Evolutionary conservation across 306 rosid species (phyloP), one percentile per base, ranked within the genome.

Genomic region (Sicyos baderoa): DNA sequence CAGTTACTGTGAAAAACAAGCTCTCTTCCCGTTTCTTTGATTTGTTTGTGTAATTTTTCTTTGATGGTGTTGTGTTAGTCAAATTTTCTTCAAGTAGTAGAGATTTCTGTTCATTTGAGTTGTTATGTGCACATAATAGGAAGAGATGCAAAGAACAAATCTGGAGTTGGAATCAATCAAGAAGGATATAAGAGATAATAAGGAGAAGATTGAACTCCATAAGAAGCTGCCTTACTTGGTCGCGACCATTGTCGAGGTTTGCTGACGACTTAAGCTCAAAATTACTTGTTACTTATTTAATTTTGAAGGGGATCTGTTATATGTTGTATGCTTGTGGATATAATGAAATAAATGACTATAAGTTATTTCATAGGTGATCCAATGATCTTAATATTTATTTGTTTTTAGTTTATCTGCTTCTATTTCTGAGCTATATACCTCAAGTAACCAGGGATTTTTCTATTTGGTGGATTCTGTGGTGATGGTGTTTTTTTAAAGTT

Each of bases 201-300:
- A 88, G 76, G 97, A 94, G 78, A 94, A 94, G 75, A 94, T 94
- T 72, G 88, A 94, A 85, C 99, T 90, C 61, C 88, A 94, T 55
- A 94, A 94, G 84, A 96, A 90, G 79, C 74, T 94, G 71, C 99
- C 99, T 10, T 90, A 90, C 86, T 89, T 94, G 73, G 99, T 94
- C 12, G 96, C 96, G 23, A 94, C 88, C 80, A 94, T 94, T 53
- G 97, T 90, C 61, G 97, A 94, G 99, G 99, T 94, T 72, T 65
- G 70, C 17, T 18, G 15, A 17, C 7, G 23, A 4, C 25, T 65
- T 65, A 2, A 1, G 19, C 68, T 40, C 53, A 44, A 63, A 29
- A 29, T 29, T 29, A 29, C 35, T 29, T 29, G 4, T 29, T 29
- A 1, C 35, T 29, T 29, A 29, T 40, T 40, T 40, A 40, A 40